phyloP scores from a whole-genome alignment of 495 filamentous ascomycete species.

The Xylaria flabelliformis region DNA sequence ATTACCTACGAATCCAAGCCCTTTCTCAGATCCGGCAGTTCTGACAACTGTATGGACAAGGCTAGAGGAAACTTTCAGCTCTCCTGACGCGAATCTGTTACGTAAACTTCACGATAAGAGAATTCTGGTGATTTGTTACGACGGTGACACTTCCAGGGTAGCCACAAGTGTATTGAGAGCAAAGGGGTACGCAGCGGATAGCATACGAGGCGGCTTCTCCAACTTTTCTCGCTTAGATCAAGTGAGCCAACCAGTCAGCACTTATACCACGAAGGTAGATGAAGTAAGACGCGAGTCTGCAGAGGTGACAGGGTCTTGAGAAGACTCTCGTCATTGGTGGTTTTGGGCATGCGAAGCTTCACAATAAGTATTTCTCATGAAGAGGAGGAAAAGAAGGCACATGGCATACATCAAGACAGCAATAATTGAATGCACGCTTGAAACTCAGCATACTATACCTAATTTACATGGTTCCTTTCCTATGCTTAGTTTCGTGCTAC shows the following conservation, averaged over 20 bases:
- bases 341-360: not conserved
- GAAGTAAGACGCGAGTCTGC: not conserved
- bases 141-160: conserved; percentile 60
- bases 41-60: not conserved
- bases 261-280: not conserved
- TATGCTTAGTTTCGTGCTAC: no score
- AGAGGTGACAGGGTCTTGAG: not conserved
- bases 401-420: no score
- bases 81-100: not conserved
- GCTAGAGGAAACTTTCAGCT: not conserved
- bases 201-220: conserved; percentile 53
- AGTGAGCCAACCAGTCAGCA: not conserved
- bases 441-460: no score
- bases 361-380: no score
- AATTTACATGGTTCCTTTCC: no score
- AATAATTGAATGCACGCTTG: no score
- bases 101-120: not conserved
- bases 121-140: conserved; percentile 56
- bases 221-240: conserved; percentile 9
- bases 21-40: not conserved
- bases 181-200: conserved; percentile 57
- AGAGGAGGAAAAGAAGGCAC: no score
- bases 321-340: not conserved
- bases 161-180: conserved; percentile 61
- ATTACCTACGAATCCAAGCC: not conserved